Evolutionary conservation across 495 filamentous ascomycete genomes (phyloP), one percentile per base, ranked within the genome.

Genomic region (Neurospora sp.): DNA sequence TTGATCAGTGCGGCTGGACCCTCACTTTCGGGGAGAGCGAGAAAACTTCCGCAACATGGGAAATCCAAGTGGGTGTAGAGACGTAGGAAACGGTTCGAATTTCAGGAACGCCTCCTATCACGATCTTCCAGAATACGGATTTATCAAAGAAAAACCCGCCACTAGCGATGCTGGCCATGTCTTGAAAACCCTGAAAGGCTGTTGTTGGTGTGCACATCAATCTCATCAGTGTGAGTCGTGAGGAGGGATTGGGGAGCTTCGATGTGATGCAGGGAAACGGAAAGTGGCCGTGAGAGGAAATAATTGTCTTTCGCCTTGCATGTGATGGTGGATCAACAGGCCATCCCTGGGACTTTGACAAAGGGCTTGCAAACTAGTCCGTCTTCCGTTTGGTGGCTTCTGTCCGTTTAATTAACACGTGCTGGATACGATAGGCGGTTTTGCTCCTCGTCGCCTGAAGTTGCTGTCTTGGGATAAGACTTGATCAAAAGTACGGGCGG

Each of bases 221-320:
- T 62, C 54, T 62, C 54, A 62, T 62, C 23, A 31, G 54, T 31
- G 23, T 62, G 54, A 31, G 49, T 31, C 49, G 20, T 60, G 23
- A 11, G 49, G 6, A 62, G 23, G 38, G 20, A 54, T 73, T 39
- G 70, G 39, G 74, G 70, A 70, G 72, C 44, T 31, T 12, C 27
- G 49, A 75, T 72, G 39, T 74, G 72, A 73, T 72, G 71, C 66
- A 40, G 74, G 74, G 75, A 71, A 76, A 74, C 76, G 73, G 54
- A 35, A 35, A 31, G 7, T 35, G 54, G 54, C 27, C 54, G 54
- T 14, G 54, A 35, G 54, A 9, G 49, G 20, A 35, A 66, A 66
- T 18, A 35, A 31, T 31, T 7, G 54, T 37, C 31, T 66, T 62
- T 66, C 27, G 54, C 54, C 54, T 66, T 66, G 27, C 54, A 66